phyloP scores from a whole-genome alignment of 495 filamentous ascomycete genomes.

The Bathelium albidoporum region DNA sequence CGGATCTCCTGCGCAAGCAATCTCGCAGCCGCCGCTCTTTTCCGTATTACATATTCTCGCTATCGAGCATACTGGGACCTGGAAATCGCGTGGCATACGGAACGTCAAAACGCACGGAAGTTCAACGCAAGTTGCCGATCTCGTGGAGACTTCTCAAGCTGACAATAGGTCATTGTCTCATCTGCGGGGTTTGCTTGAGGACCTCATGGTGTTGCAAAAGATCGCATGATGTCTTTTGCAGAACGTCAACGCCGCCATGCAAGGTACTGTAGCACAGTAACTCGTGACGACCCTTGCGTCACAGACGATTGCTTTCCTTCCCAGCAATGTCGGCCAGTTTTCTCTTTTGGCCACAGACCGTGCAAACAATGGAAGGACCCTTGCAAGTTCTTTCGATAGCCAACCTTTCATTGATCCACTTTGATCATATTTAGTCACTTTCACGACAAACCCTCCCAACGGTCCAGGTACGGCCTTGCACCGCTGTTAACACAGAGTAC shows the following conservation, averaged over 20 bases:
- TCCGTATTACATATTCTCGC: neutral
- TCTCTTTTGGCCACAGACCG: neutral
- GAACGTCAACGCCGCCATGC: neutral
- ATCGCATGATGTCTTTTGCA: neutral
- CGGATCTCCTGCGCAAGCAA: neutral
- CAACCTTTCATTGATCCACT: neutral
- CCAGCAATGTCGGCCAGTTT: neutral
- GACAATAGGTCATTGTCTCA: neutral
- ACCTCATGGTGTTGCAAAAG: neutral
- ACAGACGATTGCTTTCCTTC: neutral
- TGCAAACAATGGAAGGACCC: neutral
- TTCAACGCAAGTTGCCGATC: neutral
- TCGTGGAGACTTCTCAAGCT: neutral
- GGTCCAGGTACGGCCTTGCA: neutral
- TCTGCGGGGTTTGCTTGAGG: neutral
- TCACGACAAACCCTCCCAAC: neutral
- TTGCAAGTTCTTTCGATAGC: neutral
- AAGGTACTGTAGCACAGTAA: neutral
- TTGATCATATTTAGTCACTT: neutral
- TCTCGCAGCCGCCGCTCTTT: neutral
- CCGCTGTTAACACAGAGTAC: neutral
- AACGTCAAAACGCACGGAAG: neutral
- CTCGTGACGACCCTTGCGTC: constrained; percentile 1
- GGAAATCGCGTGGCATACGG: neutral
- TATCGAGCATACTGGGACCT: no score